These are phyloP conservation scores for Tetragonia tetragonoides DNA, from an alignment of 148 eudicot genomes.

Conservation along the genomic window DNA sequence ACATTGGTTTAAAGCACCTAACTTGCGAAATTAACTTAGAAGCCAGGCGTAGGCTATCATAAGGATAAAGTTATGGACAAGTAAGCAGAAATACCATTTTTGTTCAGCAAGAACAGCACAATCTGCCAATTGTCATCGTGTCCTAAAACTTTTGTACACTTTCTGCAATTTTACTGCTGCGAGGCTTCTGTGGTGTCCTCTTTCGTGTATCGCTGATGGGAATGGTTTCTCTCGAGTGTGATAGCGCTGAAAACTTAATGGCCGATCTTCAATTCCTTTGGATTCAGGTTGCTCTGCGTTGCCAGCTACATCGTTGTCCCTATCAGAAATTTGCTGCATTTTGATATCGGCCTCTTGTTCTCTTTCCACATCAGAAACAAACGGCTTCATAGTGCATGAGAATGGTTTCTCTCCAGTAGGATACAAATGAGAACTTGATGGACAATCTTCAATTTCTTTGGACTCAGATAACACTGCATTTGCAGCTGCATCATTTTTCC, in stretches of 20 bases:
- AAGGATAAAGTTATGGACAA: not conserved
- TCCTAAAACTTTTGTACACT: slow-evolving; percentile 58
- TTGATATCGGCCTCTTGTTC: not conserved
- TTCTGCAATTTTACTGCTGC: slow-evolving; percentile 59
- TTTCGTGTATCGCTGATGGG: not conserved
- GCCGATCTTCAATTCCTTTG: not conserved
- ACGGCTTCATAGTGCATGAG: no score
- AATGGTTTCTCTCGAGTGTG: not conserved
- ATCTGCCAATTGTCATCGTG: slow-evolving; percentile 57
- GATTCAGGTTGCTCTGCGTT: not conserved
- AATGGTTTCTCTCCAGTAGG: no score
- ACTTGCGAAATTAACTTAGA: no score
- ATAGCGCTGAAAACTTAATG: not conserved
- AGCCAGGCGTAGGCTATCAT: no score
- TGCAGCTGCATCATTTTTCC: no score
- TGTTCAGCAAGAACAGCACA: slow-evolving; percentile 68
- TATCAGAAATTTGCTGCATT: not conserved
- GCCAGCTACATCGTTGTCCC: not conserved
- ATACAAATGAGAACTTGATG: no score
- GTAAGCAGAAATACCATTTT: slow-evolving; percentile 31
- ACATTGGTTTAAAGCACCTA: no score
- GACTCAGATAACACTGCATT: no score
- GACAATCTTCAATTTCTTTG: no score
- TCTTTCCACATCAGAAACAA: not conserved
- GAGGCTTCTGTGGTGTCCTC: slow-evolving; percentile 4